Base-by-base conservation (phyloP, 805 yeast species). In the Suhomyces kilbournensis region DNA sequence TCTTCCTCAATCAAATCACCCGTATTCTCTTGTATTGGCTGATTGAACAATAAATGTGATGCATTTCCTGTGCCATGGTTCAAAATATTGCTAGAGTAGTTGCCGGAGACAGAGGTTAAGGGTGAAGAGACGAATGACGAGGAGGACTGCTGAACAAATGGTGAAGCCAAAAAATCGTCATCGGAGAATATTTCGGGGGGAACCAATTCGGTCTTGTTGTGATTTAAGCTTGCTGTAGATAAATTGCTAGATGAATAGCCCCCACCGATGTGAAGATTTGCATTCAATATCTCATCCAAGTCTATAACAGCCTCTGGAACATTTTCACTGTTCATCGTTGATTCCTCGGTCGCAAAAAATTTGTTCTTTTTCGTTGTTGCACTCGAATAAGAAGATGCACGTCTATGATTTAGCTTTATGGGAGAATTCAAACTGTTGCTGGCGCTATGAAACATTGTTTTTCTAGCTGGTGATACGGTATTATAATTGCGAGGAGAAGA, bases 291-390 rank as follows among this genome's bases (percentile, higher is more conserved):
- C 48, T 70, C 75, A 53, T 73, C 77, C 44, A 73, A 62, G 52
- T 73, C 78, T 22, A 73, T 73, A 8, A 73, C 67, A 7, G 76
- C 74, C 45, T 72, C 73, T 3, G 77, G 76, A 2, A 71, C 60
- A 48, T 68, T 68, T 38, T 68, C 67, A 34, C 53, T 59, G 47
- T 63, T 60, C 26, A 64, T 22, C 7, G 53, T 58, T 3, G 69
- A 63, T 53, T 69, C 72, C 46, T 66, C 72, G 0, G 72, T 68
- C 10, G 64, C 53, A 39, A 68, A 69, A 49, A 67, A 64, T 35
- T 59, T 64, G 8, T 67, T 61, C 25, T 61, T 59, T 7, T 62
- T 57, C 19, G 48, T 44, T n/a, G 56, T 48, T 6, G 64, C 53
- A 15, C 23, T 39, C 19, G 35, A 19, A 15, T 15, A 42, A 7